Evolutionary conservation across 345 rosid species (phyloP), one percentile per base, ranked within the genome.

Genomic region (Gynandropsis gynandra): DNA sequence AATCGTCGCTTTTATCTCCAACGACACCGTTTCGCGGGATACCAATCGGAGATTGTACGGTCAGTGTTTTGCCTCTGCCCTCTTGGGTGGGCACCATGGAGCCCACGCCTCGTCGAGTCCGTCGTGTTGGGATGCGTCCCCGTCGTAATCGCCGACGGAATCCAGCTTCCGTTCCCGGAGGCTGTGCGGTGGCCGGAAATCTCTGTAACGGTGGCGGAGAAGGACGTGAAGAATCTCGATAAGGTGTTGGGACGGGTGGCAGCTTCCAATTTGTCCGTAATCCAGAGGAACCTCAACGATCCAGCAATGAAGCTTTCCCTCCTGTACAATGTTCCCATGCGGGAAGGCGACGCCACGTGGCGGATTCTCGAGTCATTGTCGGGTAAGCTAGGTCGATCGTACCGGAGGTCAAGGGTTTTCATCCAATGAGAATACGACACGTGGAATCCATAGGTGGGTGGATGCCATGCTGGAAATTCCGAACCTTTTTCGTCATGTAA

Each of bases 11-110:
- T 92, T 52, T 78, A 71, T 70, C 74, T 92, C 4, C 76, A 70
- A 61, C 75, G 98, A 55, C 81, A 77, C 8, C 75, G 93, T 50
- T 87, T 87, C 42, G 66, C 78, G 67, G 93, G 93, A 27, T 92
- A 79, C 80, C 85, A 74, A 69, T 71, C 84, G 19, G 98, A 92
- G 47, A 87, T 92, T 1, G 76, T 66, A 5, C 66, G 95, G 31
- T 92, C 98, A 0, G 80, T 79, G 13, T 92, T 92, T 52, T 92
- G 98, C 58, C 67, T 92, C 6, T 87, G 96, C 49, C 98, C 98
- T 0, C 72, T 82, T 0, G 98, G 98, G 47, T 92, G 98, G 98
- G 98, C 98, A 54, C 98, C 98, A 0, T 92, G 98, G 98, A 92
- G 96, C 58, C 98, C 98, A 0, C 59, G 98, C 52, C 74, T 92